Evolutionary conservation across 805 yeast genomes (phyloP).

Genomic region (Grigorovia jiainica): DNA sequence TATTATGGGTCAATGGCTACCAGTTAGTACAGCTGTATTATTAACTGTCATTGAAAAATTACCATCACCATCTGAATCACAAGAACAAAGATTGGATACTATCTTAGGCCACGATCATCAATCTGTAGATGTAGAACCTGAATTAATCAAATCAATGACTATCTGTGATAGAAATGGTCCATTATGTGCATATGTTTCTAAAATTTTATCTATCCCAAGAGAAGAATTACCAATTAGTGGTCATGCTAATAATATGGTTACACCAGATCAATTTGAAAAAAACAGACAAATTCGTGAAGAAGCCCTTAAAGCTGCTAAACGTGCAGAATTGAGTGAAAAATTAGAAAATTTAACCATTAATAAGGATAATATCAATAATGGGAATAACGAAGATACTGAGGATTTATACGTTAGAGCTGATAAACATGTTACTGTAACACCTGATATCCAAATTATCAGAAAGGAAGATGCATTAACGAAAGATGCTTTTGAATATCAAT

Average conservation of each 20-base stretch:
- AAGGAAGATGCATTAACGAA: constrained; percentile 1
- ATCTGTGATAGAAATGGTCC: constrained; percentile 62
- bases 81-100: constrained; percentile 56
- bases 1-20: constrained; percentile 89
- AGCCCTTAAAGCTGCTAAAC: constrained; percentile 61
- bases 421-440: constrained; percentile 19
- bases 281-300: constrained; percentile 55
- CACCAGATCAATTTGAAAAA: constrained; percentile 52
- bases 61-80: constrained; percentile 79
- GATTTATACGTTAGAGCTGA: constrained; percentile 20
- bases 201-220: constrained; percentile 78
- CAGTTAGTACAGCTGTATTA: constrained; percentile 77
- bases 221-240: constrained; percentile 59
- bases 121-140: constrained; percentile 34
- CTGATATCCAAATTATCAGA: constrained; percentile 11
- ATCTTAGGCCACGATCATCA: constrained; percentile 38
- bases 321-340: constrained; percentile 31
- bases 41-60: constrained; percentile 75
- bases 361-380: constrained; percentile 3
- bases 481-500: constrained; percentile 10
- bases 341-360: constrained; percentile 11
- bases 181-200: constrained; percentile 72
- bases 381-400: constrained; percentile 3
- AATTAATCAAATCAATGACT: constrained; percentile 46
- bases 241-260: constrained; percentile 29